Evolutionary conservation across 2,329 filamentous ascomycete genomes (phyloP).

Genomic region (Curvularia spicifera): DNA sequence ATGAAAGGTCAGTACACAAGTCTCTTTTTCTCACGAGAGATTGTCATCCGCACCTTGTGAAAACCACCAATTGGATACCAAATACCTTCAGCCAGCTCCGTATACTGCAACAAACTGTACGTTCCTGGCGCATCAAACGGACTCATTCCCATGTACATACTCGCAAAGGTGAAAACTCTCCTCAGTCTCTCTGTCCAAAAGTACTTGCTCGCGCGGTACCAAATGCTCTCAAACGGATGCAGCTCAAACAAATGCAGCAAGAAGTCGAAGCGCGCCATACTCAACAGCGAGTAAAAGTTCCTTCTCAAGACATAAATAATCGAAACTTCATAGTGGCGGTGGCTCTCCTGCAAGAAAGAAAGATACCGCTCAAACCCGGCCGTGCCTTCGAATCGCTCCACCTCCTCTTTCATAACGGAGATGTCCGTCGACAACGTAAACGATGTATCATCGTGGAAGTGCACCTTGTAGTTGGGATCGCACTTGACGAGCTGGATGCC

Average conservation of each 20-base stretch:
- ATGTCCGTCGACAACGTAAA: slow-evolving; percentile 73
- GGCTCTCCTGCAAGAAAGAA: slow-evolving; percentile 69
- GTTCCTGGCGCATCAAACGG: slow-evolving; percentile 78
- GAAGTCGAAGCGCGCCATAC: slow-evolving; percentile 66
- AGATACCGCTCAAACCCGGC: slow-evolving; percentile 75
- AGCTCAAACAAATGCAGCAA: slow-evolving; percentile 64
- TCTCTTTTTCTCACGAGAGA: neutral
- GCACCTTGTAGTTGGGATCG: slow-evolving; percentile 77
- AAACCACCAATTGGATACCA: slow-evolving; percentile 78
- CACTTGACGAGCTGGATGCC: slow-evolving; percentile 74
- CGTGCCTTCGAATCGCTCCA: slow-evolving; percentile 75
- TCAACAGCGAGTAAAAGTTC: slow-evolving; percentile 68
- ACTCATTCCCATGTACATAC: slow-evolving; percentile 85
- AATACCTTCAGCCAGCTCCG: slow-evolving; percentile 76
- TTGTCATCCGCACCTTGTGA: slow-evolving; percentile 57
- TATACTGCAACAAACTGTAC: slow-evolving; percentile 76
- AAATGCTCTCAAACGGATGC: slow-evolving; percentile 76
- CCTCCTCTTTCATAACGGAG: slow-evolving; percentile 71
- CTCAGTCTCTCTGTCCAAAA: slow-evolving; percentile 73
- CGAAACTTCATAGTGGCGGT: slow-evolving; percentile 72
- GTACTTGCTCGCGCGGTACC: slow-evolving; percentile 68
- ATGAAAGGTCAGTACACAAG: slow-evolving; percentile 12
- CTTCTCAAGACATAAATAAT: slow-evolving; percentile 69
- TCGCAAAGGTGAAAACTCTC: slow-evolving; percentile 76
- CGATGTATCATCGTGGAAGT: slow-evolving; percentile 70